Conservation (phyloP, 2,329 filamentous ascomycete species). For the Teratosphaeria nubilosa region DNA sequence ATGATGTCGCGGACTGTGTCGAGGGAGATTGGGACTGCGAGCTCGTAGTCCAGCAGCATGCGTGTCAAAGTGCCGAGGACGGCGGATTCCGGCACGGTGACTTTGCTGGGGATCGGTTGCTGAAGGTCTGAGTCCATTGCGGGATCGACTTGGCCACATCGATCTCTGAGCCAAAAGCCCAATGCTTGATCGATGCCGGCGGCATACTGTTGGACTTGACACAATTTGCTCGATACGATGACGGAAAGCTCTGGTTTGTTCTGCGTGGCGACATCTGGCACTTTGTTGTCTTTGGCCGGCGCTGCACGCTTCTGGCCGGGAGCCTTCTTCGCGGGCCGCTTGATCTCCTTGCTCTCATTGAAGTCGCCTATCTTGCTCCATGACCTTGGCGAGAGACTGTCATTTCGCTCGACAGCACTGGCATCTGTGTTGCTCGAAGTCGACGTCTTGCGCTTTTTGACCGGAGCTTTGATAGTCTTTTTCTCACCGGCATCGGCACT, state of each 20-base stretch:
- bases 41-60: slow-evolving; percentile 3
- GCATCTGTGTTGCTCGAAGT: not conserved
- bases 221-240: not conserved
- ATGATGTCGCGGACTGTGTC: slow-evolving; percentile 2
- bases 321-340: not conserved
- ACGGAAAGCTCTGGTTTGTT: not conserved
- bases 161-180: not conserved
- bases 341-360: not conserved
- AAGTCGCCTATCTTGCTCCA: not conserved
- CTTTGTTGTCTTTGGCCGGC: not conserved
- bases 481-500: not conserved
- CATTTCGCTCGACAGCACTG: not conserved
- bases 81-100: slow-evolving; percentile 4
- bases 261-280: not conserved
- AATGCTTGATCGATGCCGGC: not conserved
- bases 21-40: not conserved
- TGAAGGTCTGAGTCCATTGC: not conserved
- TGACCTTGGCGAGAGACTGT: not conserved
- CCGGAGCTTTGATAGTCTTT: not conserved
- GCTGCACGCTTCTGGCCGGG: not conserved
- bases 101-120: not conserved
- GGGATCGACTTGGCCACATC: not conserved
- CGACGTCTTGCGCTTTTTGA: not conserved
- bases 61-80: slow-evolving; percentile 2
- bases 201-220: not conserved